Evolutionary conservation across 2,329 filamentous ascomycete genomes (phyloP), one percentile per base, ranked within the genome.

Genomic region (Phaeosphaeriaceae sp.): DNA sequence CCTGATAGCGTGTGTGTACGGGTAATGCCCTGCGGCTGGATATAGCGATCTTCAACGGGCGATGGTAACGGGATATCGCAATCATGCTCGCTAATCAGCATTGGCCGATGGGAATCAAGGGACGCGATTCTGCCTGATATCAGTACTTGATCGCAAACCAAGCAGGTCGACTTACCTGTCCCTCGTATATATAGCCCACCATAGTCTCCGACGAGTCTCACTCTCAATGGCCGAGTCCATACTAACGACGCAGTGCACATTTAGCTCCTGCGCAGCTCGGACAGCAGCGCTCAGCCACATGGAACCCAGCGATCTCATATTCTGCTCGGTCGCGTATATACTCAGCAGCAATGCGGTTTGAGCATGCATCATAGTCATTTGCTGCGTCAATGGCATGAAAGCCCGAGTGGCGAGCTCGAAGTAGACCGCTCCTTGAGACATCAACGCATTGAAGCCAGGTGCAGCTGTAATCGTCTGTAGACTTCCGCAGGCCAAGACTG

Each of bases 111-210:
- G 33, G 93, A 83, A 73, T 97, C 93, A 13, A 96, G 82, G 0
- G 92, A 89, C 50, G 96, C 81, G 24, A 91, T 85, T 61, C 88
- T 89, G 68, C 11, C 40, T n/a, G n/a, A 36, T 20, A 64, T 78
- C 53, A 80, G 74, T 61, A 42, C 24, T n/a, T 3, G 21, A n/a
- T 24, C 3, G 5, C 15, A 40, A 13, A 40, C n/a, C 15, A n/a
- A 40, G 15, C 4, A 3, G 36, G n/a, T 9, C 24, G 40, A 21
- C 82, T 72, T 74, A 89, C 87, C 93, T 88, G 79, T 99, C 95
- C 80, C 93, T 88, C 46, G 92, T 87, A 78, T 98, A 98, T 56
- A 97, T 87, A 15, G 91, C 88, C 93, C 95, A 99, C 94, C 94
- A 99, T 2, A 95, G 87, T 54, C 93, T 85, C 60, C 91, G 88